These are phyloP conservation scores for Lomentospora prolificans DNA, from an alignment of 2,329 filamentous ascomycete genomes.

Conservation along the genomic window DNA sequence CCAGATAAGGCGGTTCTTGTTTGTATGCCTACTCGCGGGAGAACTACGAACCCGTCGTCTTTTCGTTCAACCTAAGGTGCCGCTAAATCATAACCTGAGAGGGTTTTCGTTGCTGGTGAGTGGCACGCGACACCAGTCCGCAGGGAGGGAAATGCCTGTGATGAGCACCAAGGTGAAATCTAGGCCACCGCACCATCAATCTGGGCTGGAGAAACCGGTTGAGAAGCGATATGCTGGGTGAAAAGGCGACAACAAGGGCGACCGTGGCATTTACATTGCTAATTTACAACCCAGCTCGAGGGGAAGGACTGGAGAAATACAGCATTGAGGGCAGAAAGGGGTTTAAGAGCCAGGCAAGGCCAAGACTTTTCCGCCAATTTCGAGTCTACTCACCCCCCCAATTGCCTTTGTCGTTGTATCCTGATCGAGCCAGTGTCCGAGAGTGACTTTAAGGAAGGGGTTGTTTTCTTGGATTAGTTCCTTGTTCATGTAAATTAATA, in stretches of 20 bases:
- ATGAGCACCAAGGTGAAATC: background rate
- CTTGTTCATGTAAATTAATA: background rate
- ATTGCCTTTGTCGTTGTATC: background rate
- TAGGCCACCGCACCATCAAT: no score
- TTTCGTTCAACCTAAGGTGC: background rate
- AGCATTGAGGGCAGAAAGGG: background rate
- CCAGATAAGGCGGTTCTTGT: background rate
- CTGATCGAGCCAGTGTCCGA: background rate
- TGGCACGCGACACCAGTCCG: background rate
- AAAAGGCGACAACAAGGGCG: no score
- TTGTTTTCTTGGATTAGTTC: background rate
- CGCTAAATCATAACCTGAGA: background rate
- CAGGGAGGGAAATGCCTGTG: background rate
- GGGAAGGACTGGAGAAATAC: background rate
- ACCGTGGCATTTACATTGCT: no score
- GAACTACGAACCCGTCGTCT: background rate
- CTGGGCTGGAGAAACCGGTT: no score
- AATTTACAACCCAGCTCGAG: no score
- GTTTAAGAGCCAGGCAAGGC: background rate
- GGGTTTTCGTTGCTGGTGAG: background rate
- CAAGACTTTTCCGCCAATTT: background rate
- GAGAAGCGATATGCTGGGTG: background rate
- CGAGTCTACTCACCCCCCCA: background rate
- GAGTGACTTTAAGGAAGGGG: background rate
- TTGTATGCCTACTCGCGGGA: background rate